Conservation (phyloP, 2,329 filamentous ascomycete genomes). For the Aspergillus sp. region DNA sequence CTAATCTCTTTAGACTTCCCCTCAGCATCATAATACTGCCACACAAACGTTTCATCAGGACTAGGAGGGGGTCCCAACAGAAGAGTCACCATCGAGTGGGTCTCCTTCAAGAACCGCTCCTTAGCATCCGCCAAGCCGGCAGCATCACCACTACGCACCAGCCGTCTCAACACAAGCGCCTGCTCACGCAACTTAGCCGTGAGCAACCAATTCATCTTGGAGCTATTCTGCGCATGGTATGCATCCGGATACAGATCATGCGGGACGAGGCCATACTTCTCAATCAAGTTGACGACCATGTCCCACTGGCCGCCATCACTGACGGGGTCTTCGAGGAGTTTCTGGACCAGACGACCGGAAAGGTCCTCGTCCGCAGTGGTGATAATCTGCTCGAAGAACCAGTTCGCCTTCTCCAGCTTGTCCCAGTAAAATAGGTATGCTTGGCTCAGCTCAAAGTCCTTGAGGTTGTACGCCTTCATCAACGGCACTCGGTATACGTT, state of each 20-base stretch:
- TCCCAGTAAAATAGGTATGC: slow-evolving; percentile 91
- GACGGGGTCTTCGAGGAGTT: slow-evolving; percentile 67
- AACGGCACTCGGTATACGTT: slow-evolving; percentile 88
- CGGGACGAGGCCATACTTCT: slow-evolving; percentile 86
- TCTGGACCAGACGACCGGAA: slow-evolving; percentile 71
- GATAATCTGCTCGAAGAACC: slow-evolving; percentile 81
- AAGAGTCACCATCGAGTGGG: slow-evolving; percentile 78
- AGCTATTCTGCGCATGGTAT: slow-evolving; percentile 73
- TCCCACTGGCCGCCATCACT: slow-evolving; percentile 88
- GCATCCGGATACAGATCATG: slow-evolving; percentile 79
- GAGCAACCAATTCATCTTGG: slow-evolving; percentile 70
- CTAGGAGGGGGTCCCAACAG: slow-evolving; percentile 77
- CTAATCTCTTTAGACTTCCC: slow-evolving; percentile 64
- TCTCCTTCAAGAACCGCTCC: slow-evolving; percentile 73
- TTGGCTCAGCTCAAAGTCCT: slow-evolving; percentile 82
- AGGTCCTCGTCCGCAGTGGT: slow-evolving; percentile 71
- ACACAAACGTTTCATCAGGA: slow-evolving; percentile 69
- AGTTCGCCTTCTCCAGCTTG: slow-evolving; percentile 89
- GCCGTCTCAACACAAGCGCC: slow-evolving; percentile 67
- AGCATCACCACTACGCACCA: slow-evolving; percentile 47
- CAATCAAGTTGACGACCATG: slow-evolving; percentile 83
- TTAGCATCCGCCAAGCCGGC: slow-evolving; percentile 56
- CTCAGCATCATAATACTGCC: slow-evolving; percentile 74
- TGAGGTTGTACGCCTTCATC: slow-evolving; percentile 78
- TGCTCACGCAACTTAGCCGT: slow-evolving; percentile 87